Conservation (phyloP, 352 stramenopile species). For the Pythium insidiosum region DNA sequence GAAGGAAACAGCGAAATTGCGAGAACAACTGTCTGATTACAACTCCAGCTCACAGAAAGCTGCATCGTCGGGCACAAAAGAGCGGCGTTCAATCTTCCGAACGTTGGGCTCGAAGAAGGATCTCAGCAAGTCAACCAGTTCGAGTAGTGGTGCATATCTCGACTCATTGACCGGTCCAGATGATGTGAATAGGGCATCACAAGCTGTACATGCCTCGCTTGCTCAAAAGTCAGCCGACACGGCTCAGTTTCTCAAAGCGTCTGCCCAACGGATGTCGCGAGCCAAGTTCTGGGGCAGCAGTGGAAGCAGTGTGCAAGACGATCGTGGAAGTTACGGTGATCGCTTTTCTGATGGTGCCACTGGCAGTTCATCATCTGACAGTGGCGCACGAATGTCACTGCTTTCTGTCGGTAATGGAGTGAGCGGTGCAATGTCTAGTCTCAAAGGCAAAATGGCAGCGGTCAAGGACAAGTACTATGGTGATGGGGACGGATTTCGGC, state of each 20-base stretch:
- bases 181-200: conserved; percentile 31
- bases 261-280: conserved; percentile 54
- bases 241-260: conserved; percentile 66
- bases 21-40: conserved; percentile 30
- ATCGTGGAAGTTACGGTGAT: conserved; percentile 23
- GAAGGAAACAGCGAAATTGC: conserved; percentile 64
- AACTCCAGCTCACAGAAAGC: too few relatives aligned
- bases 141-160: conserved; percentile 14
- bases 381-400: conserved; percentile 40
- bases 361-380: conserved; percentile 20
- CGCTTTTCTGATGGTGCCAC: conserved; percentile 39
- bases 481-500: conserved; percentile 16
- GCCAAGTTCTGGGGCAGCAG: conserved; percentile 57
- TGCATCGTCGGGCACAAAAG: conserved; percentile 28
- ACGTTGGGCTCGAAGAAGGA: conserved; percentile 76
- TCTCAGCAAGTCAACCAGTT: conserved; percentile 17
- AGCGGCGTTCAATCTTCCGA: conserved; percentile 53
- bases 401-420: conserved; percentile 40
- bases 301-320: conserved; percentile 25
- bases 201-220: conserved; percentile 45
- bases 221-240: conserved; percentile 71
- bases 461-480: conserved; percentile 83
- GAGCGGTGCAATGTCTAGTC: conserved; percentile 48
- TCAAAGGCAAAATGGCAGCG: conserved; percentile 62
- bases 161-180: conserved; percentile 20